Conservation (phyloP, 2,329 filamentous ascomycete genomes). For the Delphinella strobiligena region DNA sequence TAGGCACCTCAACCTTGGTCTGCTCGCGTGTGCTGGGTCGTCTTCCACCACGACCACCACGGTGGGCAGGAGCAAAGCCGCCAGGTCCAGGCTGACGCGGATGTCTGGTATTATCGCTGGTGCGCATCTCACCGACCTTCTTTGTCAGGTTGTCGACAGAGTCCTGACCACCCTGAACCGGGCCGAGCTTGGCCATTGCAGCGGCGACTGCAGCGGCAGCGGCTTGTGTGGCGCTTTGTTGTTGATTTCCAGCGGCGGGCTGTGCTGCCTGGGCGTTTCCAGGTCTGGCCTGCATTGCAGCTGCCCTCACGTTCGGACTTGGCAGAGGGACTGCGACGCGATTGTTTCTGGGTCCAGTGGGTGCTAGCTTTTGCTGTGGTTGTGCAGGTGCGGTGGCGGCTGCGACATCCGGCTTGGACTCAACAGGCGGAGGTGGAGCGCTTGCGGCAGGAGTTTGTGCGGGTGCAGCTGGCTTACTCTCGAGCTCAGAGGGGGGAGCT, state of each 20-base stretch:
- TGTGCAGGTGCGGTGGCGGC: slow-evolving; percentile 43
- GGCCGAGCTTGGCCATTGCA: slow-evolving; percentile 62
- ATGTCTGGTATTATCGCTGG: slow-evolving; percentile 42
- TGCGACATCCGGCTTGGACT: slow-evolving; percentile 54
- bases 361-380: slow-evolving; percentile 24
- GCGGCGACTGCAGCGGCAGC: slow-evolving; percentile 68
- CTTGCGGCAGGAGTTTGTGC: slow-evolving; percentile 30
- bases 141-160: slow-evolving; percentile 54
- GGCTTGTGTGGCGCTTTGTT: slow-evolving; percentile 57
- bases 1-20: slow-evolving; percentile 67
- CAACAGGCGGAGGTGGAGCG: slow-evolving; percentile 50
- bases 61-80: slow-evolving; percentile 25
- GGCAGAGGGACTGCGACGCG: slow-evolving; percentile 52
- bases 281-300: slow-evolving; percentile 26
- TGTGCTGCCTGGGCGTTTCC: slow-evolving; percentile 19
- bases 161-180: slow-evolving; percentile 16
- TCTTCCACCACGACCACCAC: slow-evolving; percentile 28
- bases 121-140: slow-evolving; percentile 67
- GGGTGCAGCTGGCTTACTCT: slow-evolving; percentile 21
- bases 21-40: slow-evolving; percentile 23
- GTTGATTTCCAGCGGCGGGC: slow-evolving; percentile 21
- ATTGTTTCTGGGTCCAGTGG: slow-evolving; percentile 32
- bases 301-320: slow-evolving; percentile 24
- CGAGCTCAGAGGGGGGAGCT: slow-evolving; percentile 13
- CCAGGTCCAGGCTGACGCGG: slow-evolving; percentile 34